Base-by-base conservation (phyloP, 495 filamentous ascomycete genomes). In the Trichoderma erinaceum region DNA sequence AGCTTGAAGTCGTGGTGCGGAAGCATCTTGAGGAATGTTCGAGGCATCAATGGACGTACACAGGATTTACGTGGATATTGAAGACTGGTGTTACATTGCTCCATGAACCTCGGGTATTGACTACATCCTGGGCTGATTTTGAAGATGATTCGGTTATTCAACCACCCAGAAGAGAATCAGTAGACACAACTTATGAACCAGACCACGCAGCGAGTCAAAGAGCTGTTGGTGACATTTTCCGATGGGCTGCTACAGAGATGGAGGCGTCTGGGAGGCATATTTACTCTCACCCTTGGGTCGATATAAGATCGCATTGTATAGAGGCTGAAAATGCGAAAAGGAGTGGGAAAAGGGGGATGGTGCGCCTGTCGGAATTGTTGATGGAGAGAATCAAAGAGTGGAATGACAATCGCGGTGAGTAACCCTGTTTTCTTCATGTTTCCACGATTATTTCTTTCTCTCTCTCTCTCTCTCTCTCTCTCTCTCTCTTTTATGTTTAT, bases 211-310 rank as follows among this genome's bases (percentile, higher is more conserved):
- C 56, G n/a, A 29, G 23, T 2, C 27, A 61, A 25, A 29, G 10
- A 29, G 56, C 56, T 15, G 23, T 29, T 12, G 56, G 56, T 3
- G 56, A 61, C 12, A 61, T 61, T 3, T 61, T 61, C 25, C 56
- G 56, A 29, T 61, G 56, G 56, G 56, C 56, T 29, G 56, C 56
- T 13, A 61, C 56, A 16, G 56, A 61, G 27, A 61, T 61, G 56
- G 56, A 61, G 8, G 3, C 8, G 23, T 10, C 56, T 32, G 56
- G 56, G 10, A 61, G 11, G 56, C 56, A 61, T 21, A 61, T 61
- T 6, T 61, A 61, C 27, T 29, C 56, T 32, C 56, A 61, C 11
- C 23, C 56, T 18, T 61, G 56, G 56, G 56, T 61, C 23, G 23
- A 61, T 13, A 16, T 32, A 13, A 21, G 15, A 0, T 18, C 56